A percentile compares a stretch with the other conserved stretches of the same genome.
These are phyloP conservation scores for Torulaspora franciscae DNA, from an alignment of 805 yeast species.

Conservation along the genomic window DNA sequence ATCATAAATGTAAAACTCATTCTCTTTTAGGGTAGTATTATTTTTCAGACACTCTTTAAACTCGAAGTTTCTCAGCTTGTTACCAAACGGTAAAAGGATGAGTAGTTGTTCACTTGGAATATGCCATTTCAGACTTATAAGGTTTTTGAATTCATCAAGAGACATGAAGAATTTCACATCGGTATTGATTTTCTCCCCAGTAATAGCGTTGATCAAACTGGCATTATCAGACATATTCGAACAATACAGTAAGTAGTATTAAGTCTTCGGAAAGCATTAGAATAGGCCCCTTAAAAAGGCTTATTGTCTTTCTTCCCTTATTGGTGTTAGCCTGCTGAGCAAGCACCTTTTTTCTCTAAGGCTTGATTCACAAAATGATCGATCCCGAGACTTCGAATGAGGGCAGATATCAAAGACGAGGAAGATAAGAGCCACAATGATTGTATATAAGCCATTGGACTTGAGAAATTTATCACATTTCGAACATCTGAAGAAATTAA, in stretches of 20 bases:
- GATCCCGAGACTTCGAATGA: background rate
- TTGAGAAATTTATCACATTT: slow-evolving; percentile 37
- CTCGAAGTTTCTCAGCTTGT: slow-evolving; percentile 45
- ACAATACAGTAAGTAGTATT: background rate
- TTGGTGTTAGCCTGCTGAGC: background rate
- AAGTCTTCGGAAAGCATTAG: background rate
- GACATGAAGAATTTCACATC: slow-evolving; percentile 39
- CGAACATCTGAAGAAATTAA: slow-evolving; percentile 48
- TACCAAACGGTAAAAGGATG: slow-evolving; percentile 61
- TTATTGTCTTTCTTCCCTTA: background rate
- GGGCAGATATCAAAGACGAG: background rate
- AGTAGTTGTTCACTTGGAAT: slow-evolving; percentile 43
- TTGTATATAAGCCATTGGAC: slow-evolving; percentile 26
- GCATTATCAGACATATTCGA: slow-evolving; percentile 15
- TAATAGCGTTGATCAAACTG: slow-evolving; percentile 39
- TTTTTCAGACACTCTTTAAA: slow-evolving; percentile 32
- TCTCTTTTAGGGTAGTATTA: slow-evolving; percentile 34
- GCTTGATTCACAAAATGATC: background rate
- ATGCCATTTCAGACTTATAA: slow-evolving; percentile 39
- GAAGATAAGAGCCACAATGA: slow-evolving; percentile 7
- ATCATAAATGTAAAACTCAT: slow-evolving; percentile 59
- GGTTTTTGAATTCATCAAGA: slow-evolving; percentile 41
- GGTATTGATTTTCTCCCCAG: slow-evolving; percentile 39
- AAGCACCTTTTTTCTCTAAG: slow-evolving; percentile 1
- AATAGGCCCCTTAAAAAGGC: background rate